Evolutionary conservation across 2,329 filamentous ascomycete species (phyloP).

Genomic region (Daldinia sp.): DNA sequence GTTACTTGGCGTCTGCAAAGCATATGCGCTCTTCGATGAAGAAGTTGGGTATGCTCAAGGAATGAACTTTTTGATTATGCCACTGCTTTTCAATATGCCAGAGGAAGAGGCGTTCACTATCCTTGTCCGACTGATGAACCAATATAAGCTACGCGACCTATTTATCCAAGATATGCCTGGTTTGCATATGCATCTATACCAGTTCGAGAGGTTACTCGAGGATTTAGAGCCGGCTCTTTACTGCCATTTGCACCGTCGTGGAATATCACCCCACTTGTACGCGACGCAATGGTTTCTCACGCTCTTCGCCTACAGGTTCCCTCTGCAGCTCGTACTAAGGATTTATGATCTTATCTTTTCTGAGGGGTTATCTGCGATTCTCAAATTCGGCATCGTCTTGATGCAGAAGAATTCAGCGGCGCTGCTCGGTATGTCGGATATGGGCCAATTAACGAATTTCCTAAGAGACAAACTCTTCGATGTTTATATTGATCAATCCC

Average conservation of each 20-base stretch:
- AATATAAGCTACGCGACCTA: constrained; percentile 90
- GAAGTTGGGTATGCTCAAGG: constrained; percentile 96
- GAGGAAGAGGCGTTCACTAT: constrained; percentile 97
- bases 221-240: constrained; percentile 94
- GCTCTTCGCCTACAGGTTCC: constrained; percentile 97
- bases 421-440: constrained; percentile 86
- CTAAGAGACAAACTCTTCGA: constrained; percentile 95
- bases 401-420: constrained; percentile 92
- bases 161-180: constrained; percentile 98
- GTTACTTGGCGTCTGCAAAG: constrained; percentile 95
- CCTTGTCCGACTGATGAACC: constrained; percentile 93
- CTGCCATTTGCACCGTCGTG: constrained; percentile 87
- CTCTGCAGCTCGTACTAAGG: constrained; percentile 91
- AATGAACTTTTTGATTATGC: constrained; percentile 99
- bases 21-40: constrained; percentile 95
- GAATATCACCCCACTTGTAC: constrained; percentile 91
- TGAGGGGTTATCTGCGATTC: constrained; percentile 89
- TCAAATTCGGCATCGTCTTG: constrained; percentile 92
- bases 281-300: constrained; percentile 99
- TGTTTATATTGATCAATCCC: constrained; percentile 93
- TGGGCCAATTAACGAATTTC: constrained; percentile 87
- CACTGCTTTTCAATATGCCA: constrained; percentile 95
- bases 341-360: constrained; percentile 96
- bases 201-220: constrained; percentile 93
- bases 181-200: constrained; percentile 89